Percentiles rank a stretch among this genome's conserved stretches.
These are phyloP conservation scores for Trichoderma simmonsii DNA, from an alignment of 2,329 filamentous ascomycete genomes.

Conservation along the genomic window DNA sequence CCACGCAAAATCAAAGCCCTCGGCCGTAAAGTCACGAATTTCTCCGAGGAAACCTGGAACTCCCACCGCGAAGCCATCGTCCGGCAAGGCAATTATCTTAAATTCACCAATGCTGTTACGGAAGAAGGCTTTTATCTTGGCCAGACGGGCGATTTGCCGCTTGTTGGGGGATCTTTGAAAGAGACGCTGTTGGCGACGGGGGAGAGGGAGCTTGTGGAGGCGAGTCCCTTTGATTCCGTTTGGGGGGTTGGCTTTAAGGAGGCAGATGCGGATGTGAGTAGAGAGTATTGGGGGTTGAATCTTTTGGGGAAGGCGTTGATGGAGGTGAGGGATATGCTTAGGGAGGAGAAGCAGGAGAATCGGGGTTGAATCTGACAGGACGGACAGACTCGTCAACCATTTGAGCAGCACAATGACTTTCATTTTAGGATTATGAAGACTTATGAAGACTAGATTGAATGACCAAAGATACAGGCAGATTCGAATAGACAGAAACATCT, in stretches of 20 bases:
- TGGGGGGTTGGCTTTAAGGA: slow-evolving; percentile 65
- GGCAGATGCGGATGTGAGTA: slow-evolving; percentile 45
- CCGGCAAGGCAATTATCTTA: slow-evolving; percentile 53
- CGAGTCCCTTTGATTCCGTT: slow-evolving; percentile 56
- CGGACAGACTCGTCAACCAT: background rate
- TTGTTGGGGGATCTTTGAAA: slow-evolving; percentile 41
- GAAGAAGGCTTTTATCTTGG: slow-evolving; percentile 29
- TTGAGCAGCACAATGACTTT: background rate
- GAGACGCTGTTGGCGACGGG: slow-evolving; percentile 55
- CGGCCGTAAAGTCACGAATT: slow-evolving; percentile 53
- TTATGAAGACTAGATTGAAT: background rate
- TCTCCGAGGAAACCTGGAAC: slow-evolving; percentile 51
- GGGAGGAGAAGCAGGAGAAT: slow-evolving; percentile 34
- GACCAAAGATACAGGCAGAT: background rate
- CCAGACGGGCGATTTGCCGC: slow-evolving; percentile 19
- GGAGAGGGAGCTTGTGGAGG: slow-evolving; percentile 60
- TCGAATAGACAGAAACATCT: background rate
- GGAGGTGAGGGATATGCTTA: slow-evolving; percentile 53
- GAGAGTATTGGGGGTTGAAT: slow-evolving; percentile 60
- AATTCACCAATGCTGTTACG: slow-evolving; percentile 50
- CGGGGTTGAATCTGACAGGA: background rate
- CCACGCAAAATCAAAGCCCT: slow-evolving; percentile 51
- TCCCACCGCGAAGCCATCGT: slow-evolving; percentile 53
- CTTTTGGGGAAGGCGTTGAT: slow-evolving; percentile 61
- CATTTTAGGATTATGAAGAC: background rate